These are phyloP conservation scores for Apiospora saccharicola DNA, from an alignment of 2,329 filamentous ascomycete species.

Conservation along the genomic window DNA sequence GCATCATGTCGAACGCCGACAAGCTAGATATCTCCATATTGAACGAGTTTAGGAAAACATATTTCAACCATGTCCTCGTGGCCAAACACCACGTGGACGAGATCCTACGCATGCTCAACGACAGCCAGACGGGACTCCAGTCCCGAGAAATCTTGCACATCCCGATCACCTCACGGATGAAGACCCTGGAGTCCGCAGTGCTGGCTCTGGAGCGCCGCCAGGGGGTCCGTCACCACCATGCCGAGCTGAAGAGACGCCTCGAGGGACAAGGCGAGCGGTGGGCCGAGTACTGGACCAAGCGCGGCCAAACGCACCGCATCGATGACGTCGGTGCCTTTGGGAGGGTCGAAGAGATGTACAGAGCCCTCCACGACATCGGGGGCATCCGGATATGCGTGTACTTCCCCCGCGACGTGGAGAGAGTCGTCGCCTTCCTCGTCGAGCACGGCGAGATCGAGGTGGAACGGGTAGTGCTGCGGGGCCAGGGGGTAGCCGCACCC, in stretches of 20 bases:
- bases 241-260: neutral
- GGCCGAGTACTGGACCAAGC: neutral
- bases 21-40: neutral
- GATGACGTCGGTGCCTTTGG: neutral
- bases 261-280: neutral
- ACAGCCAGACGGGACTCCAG: neutral
- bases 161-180: neutral
- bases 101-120: neutral
- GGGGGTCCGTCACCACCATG: neutral
- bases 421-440: slow-evolving; percentile 26
- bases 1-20: neutral
- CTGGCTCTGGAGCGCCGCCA: neutral
- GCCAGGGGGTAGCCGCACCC: neutral
- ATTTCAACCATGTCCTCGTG: neutral
- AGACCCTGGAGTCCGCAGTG: neutral
- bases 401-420: slow-evolving; percentile 26
- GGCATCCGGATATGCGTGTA: slow-evolving; percentile 27
- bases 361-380: slow-evolving; percentile 28
- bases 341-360: neutral
- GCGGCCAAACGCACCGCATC: neutral
- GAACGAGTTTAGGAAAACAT: neutral
- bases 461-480: neutral
- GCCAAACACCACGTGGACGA: neutral
- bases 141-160: neutral
- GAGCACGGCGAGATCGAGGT: neutral